These are phyloP conservation scores for Camelina laxa DNA, from an alignment of 345 rosid species.

Conservation along the genomic window DNA sequence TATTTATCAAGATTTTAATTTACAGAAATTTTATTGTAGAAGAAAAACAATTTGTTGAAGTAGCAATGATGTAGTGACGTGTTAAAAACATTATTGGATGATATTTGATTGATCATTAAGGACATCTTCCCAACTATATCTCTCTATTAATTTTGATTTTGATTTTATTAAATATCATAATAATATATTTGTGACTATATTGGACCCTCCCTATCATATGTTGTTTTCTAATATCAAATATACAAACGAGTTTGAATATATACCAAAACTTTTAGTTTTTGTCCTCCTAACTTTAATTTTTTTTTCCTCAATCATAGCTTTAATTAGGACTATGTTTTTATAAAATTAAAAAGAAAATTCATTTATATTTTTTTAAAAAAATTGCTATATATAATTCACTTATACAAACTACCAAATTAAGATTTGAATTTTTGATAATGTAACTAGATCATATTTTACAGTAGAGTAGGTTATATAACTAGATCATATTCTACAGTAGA, in stretches of 20 bases:
- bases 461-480: background rate
- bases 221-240: conserved; percentile 20
- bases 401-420: no score
- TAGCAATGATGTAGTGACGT: conserved; percentile 9
- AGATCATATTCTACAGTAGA: no score
- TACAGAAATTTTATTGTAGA: no score
- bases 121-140: conserved; percentile 37
- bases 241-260: background rate
- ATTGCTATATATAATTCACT: background rate
- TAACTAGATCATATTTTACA: no score
- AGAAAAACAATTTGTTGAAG: background rate
- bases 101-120: background rate
- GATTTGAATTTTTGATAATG: no score
- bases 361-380: no score
- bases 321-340: background rate
- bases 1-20: no score
- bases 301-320: background rate
- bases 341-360: no score
- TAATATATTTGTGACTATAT: background rate
- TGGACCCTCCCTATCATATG: conserved; percentile 25
- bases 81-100: background rate
- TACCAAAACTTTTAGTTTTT: background rate
- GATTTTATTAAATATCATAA: background rate
- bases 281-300: background rate
- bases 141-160: conserved; percentile 21